These are phyloP conservation scores for Colletotrichum higginsianum DNA, from an alignment of 2,329 filamentous ascomycete species.

Conservation along the genomic window DNA sequence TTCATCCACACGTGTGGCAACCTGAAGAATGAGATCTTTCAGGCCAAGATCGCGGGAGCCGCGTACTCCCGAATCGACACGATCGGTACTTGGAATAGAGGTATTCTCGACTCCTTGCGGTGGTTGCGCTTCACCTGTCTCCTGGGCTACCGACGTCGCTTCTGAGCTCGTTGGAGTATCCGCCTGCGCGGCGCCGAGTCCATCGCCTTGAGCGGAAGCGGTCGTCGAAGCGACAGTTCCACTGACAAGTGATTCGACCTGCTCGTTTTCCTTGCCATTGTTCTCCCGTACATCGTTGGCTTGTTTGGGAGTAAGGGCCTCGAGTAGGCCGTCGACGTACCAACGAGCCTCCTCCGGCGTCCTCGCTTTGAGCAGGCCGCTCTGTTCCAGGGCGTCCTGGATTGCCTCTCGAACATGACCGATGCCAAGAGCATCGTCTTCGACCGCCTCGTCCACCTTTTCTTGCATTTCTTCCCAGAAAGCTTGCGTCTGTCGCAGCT, in stretches of 20 bases:
- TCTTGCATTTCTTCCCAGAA: constrained; percentile 70
- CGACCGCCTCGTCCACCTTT: constrained; percentile 70
- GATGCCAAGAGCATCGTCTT: constrained; percentile 69
- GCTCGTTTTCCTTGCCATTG: constrained; percentile 55
- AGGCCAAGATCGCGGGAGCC: constrained; percentile 47
- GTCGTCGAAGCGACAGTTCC: constrained; percentile 3
- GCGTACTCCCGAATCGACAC: constrained; percentile 11
- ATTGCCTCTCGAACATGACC: constrained; percentile 68
- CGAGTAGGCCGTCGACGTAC: constrained; percentile 66
- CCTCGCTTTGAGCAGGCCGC: constrained; percentile 64
- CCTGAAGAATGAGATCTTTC: constrained; percentile 67
- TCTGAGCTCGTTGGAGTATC: not conserved
- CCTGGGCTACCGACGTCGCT: not conserved
- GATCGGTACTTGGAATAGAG: constrained; percentile 2
- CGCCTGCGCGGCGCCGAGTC: not conserved
- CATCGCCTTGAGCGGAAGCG: not conserved
- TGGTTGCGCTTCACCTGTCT: constrained; percentile 5
- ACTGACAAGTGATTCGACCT: not conserved
- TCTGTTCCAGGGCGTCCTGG: constrained; percentile 68
- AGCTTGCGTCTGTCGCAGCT: constrained; percentile 51
- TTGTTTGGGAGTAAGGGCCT: constrained; percentile 58
- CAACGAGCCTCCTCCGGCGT: constrained; percentile 61
- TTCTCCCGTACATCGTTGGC: constrained; percentile 28
- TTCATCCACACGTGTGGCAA: constrained; percentile 63
- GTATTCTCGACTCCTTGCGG: constrained; percentile 5